Base-by-base conservation (phyloP, 139 green algal genomes). In the Marvania coccoides region DNA sequence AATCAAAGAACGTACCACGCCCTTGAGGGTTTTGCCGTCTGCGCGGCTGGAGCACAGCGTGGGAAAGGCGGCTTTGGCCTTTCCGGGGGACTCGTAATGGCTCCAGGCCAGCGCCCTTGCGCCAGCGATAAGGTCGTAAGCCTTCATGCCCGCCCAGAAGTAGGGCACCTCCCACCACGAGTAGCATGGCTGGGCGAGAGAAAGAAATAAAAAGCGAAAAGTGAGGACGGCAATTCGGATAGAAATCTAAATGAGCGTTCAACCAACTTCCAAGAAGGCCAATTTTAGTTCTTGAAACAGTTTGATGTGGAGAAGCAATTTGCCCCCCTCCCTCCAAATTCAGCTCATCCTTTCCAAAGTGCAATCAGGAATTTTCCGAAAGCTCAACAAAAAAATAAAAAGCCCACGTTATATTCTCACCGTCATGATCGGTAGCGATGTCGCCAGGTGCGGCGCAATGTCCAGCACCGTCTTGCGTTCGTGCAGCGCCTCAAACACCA, bases 81-180 rank as follows among this genome's bases (percentile, higher is more conserved):
- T 86, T 1, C 45, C 58, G 10, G 83, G 66, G 24, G 68, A 69
- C 9, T 90, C 55, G 76, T 87, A 97, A 38, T 84, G 81, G 38
- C 83, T 95, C 69, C 85, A 65, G 30, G 87, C 81, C n/a, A 99
- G 76, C 24, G 78, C 83, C 34, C 67, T 42, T 10, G 62, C 76
- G 19, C 90, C 85, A 5, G 93, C 93, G 14, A 99, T 71, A 15
- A 95, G 30, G 70, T 98, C 93, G 65, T 98, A 98, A n/a, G 79
- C 51, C 79, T 95, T 95, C 37, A 97, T 74, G 2, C 91, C 90
- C 5, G 80, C 71, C 91, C 90, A 99, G 72, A 94, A 98, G 76
- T 96, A 99, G 6, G 94, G 93, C 55, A 97, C 78, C 85, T 99
- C 94, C 88, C 85, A 97, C 90, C 88, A 97, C 47, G 86, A 77